Evolutionary conservation across 441 rosid genomes (phyloP).

Genomic region (Metrosideros polymorpha): DNA sequence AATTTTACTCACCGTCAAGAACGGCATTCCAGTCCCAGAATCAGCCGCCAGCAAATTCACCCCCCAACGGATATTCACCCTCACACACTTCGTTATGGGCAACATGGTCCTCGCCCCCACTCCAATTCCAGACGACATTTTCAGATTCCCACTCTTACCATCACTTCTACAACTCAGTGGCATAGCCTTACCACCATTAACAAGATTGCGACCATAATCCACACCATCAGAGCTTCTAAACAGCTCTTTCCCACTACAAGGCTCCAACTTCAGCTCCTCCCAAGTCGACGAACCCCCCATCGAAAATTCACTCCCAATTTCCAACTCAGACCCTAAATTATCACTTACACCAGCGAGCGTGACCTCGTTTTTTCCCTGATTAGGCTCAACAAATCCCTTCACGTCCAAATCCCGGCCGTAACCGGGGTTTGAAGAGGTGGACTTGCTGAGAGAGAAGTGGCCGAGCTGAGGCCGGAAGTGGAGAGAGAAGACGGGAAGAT

Average conservation of each 20-base stretch:
- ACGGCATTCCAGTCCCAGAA: not conserved
- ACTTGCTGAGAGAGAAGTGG: constrained; percentile 32
- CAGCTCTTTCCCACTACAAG: not conserved
- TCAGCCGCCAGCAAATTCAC: not conserved
- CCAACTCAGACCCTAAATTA: constrained; percentile 10
- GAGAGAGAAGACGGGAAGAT: constrained; percentile 39
- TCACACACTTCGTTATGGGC: not conserved
- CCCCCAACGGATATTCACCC: not conserved
- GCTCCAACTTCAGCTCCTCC: constrained; percentile 9
- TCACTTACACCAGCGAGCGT: not conserved
- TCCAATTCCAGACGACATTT: not conserved
- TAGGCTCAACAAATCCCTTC: not conserved
- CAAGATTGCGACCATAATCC: not conserved
- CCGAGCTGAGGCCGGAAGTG: constrained; percentile 54
- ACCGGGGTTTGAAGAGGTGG: constrained; percentile 19
- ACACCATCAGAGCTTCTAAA: not conserved
- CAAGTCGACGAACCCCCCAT: constrained; percentile 19
- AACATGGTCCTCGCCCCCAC: not conserved
- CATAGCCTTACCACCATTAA: not conserved
- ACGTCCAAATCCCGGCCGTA: not conserved
- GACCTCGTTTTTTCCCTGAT: not conserved
- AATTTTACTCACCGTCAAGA: constrained; percentile 2
- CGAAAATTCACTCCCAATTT: constrained; percentile 19
- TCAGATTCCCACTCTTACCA: not conserved
- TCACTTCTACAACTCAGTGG: not conserved